A percentile compares a stretch with the other conserved stretches of the same genome.
These are phyloP conservation scores for Aspergillus sp. DNA, from an alignment of 2,329 filamentous ascomycete species.

Conservation along the genomic window DNA sequence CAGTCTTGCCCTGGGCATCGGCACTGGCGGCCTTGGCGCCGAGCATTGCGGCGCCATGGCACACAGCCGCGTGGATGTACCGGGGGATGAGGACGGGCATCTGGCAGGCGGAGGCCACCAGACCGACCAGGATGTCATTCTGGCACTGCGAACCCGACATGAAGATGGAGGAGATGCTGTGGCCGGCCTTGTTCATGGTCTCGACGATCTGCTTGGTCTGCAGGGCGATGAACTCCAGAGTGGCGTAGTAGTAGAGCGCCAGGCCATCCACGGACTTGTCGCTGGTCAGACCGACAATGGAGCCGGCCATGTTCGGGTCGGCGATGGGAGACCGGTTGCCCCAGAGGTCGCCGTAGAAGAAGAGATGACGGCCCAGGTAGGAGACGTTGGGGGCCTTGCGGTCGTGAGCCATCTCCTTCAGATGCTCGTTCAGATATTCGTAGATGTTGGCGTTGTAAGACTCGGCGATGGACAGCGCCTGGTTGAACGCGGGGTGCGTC, in stretches of 20 bases:
- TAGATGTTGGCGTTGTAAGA: conserved; percentile 87
- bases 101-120: conserved; percentile 84
- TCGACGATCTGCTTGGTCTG: conserved; percentile 96
- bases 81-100: conserved; percentile 92
- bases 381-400: conserved; percentile 71
- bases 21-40: conserved; percentile 94
- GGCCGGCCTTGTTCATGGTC: conserved; percentile 86
- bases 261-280: conserved; percentile 86
- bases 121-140: conserved; percentile 85
- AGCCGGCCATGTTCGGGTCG: conserved; percentile 88
- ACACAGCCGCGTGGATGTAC: conserved; percentile 93
- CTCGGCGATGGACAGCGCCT: conserved; percentile 75
- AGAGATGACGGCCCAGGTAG: conserved; percentile 88
- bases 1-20: conserved; percentile 71
- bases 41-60: conserved; percentile 97
- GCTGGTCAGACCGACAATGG: conserved; percentile 79
- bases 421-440: conserved; percentile 87
- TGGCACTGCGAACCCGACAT: conserved; percentile 99
- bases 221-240: conserved; percentile 96
- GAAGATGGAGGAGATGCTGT: conserved; percentile 89
- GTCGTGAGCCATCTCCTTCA: conserved; percentile 72
- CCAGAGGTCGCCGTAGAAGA: conserved; percentile 98
- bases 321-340: conserved; percentile 94
- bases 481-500: conserved; percentile 85
- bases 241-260: conserved; percentile 89